A percentile compares a stretch with the other conserved stretches of the same genome.
Conservation (phyloP, 2,329 filamentous ascomycete genomes). For the Colletotrichum godetiae region DNA sequence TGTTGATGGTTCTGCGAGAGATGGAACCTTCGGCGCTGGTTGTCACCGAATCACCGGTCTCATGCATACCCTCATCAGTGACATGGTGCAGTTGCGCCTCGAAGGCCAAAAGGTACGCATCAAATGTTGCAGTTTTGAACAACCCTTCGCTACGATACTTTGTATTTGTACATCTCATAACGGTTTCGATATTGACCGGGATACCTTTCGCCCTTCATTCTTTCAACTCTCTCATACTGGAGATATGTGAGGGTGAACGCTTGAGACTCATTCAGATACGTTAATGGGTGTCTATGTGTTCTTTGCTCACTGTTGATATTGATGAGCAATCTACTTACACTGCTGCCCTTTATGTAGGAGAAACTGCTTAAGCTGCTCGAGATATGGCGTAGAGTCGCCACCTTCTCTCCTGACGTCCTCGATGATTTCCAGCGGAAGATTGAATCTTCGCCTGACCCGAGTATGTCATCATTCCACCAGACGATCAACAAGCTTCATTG, state of each 20-base stretch:
- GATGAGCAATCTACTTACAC: conserved; percentile 50
- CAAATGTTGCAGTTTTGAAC: not conserved
- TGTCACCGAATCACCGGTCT: conserved; percentile 97
- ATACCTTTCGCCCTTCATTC: not conserved
- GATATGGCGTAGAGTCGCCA: conserved; percentile 97
- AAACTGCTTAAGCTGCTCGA: conserved; percentile 96
- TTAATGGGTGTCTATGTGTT: not conserved
- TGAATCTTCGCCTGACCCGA: conserved; percentile 67
- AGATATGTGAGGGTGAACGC: not conserved
- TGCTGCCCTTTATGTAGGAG: conserved; percentile 73
- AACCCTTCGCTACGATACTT: not conserved
- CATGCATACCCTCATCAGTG: conserved; percentile 93
- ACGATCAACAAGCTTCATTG: conserved; percentile 16
- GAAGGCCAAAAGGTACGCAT: conserved; percentile 95
- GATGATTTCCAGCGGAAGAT: conserved; percentile 85
- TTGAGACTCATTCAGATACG: not conserved
- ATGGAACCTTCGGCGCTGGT: conserved; percentile 94
- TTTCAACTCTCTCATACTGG: conserved; percentile 3
- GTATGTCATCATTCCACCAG: conserved; percentile 64
- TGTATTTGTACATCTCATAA: not conserved
- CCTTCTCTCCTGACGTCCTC: conserved; percentile 86
- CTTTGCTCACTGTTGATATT: not conserved
- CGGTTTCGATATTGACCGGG: not conserved
- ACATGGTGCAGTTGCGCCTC: conserved; percentile 89
- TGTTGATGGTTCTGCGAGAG: conserved; percentile 82